Conservation (phyloP, 148 eudicot genomes). For the Vaccinium darrowii region DNA sequence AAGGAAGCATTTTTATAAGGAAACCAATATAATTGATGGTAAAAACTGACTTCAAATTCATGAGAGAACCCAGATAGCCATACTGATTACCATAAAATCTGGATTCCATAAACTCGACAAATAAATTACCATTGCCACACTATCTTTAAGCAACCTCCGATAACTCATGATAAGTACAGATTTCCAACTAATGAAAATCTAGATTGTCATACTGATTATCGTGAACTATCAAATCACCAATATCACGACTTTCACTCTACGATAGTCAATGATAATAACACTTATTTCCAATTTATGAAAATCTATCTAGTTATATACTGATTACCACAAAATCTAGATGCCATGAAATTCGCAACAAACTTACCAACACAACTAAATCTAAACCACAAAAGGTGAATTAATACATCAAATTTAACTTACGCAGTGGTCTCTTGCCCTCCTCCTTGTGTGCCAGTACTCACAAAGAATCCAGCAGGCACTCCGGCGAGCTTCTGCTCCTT, state of each 20-base stretch:
- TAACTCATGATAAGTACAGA: no score
- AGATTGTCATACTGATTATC: no score
- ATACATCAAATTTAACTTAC: slow-evolving; percentile 39
- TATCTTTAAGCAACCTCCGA: neutral
- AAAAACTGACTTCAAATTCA: neutral
- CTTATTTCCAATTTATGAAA: neutral
- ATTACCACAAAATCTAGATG: neutral
- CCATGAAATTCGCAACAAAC: neutral
- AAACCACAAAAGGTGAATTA: no score
- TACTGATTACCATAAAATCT: neutral
- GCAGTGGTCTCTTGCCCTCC: slow-evolving; percentile 96
- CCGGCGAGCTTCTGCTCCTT: slow-evolving; percentile 79
- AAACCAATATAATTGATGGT: neutral
- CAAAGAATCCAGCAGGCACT: slow-evolving; percentile 88
- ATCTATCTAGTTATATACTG: neutral
- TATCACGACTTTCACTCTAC: no score
- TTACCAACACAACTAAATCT: neutral
- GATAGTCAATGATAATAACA: neutral
- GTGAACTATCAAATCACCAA: no score
- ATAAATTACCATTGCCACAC: neutral
- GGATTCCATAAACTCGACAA: neutral
- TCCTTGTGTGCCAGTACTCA: slow-evolving; percentile 89
- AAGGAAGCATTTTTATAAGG: neutral
- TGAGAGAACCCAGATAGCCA: neutral
- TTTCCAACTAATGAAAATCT: no score